phyloP scores from a whole-genome alignment of 2,329 filamentous ascomycete species.

The Ascomycota sp. region DNA sequence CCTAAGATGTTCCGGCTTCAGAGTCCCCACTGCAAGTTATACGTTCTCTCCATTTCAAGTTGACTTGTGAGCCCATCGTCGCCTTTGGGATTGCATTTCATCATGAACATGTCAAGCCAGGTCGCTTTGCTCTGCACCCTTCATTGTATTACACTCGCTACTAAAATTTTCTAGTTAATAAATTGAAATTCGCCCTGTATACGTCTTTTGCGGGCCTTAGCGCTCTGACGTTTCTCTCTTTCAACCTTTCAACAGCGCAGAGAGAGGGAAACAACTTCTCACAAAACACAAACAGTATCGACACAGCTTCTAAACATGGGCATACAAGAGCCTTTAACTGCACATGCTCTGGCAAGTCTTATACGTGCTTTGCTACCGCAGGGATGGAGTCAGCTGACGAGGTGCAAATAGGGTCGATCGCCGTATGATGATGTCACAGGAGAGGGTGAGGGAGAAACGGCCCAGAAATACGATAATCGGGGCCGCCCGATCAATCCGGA shows the following conservation, averaged over 20 bases:
- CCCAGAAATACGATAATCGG: slow-evolving; percentile 31
- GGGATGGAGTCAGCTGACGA: neutral
- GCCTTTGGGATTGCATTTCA: no score
- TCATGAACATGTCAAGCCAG: no score
- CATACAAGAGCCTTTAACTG: slow-evolving; percentile 33
- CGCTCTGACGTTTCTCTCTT: slow-evolving; percentile 1
- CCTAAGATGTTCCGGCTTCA: no score
- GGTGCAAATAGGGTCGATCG: slow-evolving; percentile 28
- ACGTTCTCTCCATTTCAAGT: no score
- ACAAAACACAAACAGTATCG: no score
- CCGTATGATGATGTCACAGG: slow-evolving; percentile 37
- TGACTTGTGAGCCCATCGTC: no score
- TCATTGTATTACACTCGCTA: no score
- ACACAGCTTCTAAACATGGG: slow-evolving; percentile 19
- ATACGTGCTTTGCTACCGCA: neutral
- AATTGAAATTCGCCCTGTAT: neutral
- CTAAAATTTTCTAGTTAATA: neutral
- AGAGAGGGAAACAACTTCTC: neutral
- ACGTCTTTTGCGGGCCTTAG: neutral
- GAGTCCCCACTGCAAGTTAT: no score
- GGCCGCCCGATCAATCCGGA: slow-evolving; percentile 34
- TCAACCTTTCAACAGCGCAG: neutral
- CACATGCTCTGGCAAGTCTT: slow-evolving; percentile 29
- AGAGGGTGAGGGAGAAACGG: slow-evolving; percentile 19
- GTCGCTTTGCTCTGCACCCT: no score